Base-by-base conservation (phyloP, 331 rosid species). In the Quercus phellos region DNA sequence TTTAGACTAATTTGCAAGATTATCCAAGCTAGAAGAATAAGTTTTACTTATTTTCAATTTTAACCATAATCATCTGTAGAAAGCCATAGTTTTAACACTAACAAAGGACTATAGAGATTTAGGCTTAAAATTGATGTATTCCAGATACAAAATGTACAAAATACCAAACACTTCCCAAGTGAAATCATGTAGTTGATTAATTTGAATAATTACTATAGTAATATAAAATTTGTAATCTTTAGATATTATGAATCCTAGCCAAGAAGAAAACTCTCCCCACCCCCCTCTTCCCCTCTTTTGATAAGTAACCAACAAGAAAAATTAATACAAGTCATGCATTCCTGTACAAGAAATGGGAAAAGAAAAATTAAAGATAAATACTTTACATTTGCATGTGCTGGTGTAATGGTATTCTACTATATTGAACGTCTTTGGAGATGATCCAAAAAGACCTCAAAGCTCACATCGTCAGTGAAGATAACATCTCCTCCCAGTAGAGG, bases 361-460 rank as follows among this genome's bases (percentile, higher is more conserved):
- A 32, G 51, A 13, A 60, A 64, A 53, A 34, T 14, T 50, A 50
- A 63, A 77, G 4, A 66, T 58, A 79, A 87, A 82, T 56, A 88
- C 55, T 85, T 84, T 56, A 88, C 59, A 87, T 84, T 68, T 83
- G 84, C 70, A 58, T 51, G 55, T 61, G 30, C 51, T 46, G 72
- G 56, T 51, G 55, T 61, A 30, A 61, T 38, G 72, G 56, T 68
- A 7, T 22, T 51, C 32, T 68, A 55, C 30, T 73, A 80, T 76
- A 94, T 82, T 95, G 98, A 90, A 92, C 97, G 75, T 92, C 99
- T 95, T 88, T 91, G 96, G 43, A 92, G 94, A 88, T 95, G 99
- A 80, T 95, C 98, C 78, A 92, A 82, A 88, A 95, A 95, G 68
- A 95, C 98, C 82, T 95, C 97, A 79, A 95, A 95, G 81, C 98